Evolutionary conservation across 1,284 basidiomycete genomes (phyloP), one percentile per base, ranked within the genome.

Genomic region (Trichosporon faecale): DNA sequence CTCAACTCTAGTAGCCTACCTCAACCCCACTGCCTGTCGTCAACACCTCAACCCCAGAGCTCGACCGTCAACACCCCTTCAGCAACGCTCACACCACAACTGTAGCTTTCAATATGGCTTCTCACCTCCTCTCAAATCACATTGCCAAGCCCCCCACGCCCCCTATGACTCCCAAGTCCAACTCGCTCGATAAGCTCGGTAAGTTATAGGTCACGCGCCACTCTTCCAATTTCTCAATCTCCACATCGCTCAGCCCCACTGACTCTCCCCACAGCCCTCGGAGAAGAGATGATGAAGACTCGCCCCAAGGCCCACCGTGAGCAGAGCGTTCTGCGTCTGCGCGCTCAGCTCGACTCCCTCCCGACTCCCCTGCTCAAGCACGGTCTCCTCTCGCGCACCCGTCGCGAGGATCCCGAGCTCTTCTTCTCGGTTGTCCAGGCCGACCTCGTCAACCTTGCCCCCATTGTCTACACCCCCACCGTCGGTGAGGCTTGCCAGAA

Each of bases 401-500:
- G 82, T 33, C 67, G 75, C 16, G 75, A 80, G 66, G 77, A 83
- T 72, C 79, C 80, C 37, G 72, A 74, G 49, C 74, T 82, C 25
- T 83, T 80, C 76, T 83, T 81, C 74, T 70, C 75, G 16, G 78
- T 78, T 23, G 70, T 83, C 66, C 72, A 73, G 65, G 76, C 77
- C 63, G 80, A 82, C 68, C 73, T 83, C 46, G 76, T 71, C 66
- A 76, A 76, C 65, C 76, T 82, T 52, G 79, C 92, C 25, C 91
- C 94, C 57, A 85, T 95, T 73, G 93, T 95, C 73, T 97, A 97
- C 84, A 97, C 95, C 0, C 95, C 95, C 0, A 90, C 89, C 52
- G 94, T 98, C 60, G 95, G 95, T 52, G 92, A 95, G 78, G 94
- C 93, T 1, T 96, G 93, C 83, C 84, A 93, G 74, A 90, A 93